Conservation (phyloP, 257 asterid genomes). For the Solanum stenotomum region DNA sequence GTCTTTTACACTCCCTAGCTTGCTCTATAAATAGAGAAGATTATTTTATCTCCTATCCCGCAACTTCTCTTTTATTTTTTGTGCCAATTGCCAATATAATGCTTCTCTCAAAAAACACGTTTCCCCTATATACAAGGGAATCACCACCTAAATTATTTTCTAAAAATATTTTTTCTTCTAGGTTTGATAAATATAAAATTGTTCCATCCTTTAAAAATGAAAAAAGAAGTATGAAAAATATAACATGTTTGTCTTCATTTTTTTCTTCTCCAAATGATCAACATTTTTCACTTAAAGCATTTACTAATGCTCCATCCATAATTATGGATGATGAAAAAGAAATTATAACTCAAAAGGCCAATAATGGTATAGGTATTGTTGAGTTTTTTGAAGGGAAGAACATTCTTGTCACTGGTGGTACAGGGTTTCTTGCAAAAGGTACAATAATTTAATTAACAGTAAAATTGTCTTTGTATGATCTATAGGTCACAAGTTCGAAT, state of each 20-base stretch:
- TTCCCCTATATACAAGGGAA: background rate
- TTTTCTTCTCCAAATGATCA: background rate
- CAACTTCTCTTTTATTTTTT: background rate
- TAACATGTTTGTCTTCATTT: background rate
- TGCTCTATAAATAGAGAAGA: background rate
- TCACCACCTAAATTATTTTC: background rate
- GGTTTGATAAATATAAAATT: background rate
- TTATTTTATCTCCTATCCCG: background rate
- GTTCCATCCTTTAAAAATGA: background rate
- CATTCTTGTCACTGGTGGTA: constrained; percentile 57
- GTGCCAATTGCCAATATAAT: background rate
- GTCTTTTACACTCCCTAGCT: background rate
- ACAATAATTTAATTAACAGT: background rate
- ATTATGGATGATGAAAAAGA: background rate
- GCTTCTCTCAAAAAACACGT: background rate
- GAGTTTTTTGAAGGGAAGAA: constrained; percentile 38
- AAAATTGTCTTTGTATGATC: background rate
- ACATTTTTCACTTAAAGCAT: background rate
- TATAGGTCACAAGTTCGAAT: background rate
- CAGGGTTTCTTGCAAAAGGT: constrained; percentile 77
- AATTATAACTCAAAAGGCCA: background rate
- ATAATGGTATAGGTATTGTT: constrained; percentile 44
- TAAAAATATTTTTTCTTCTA: background rate
- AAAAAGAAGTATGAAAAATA: background rate
- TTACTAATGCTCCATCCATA: background rate